A percentile compares a stretch with the other conserved stretches of the same genome.
These are phyloP conservation scores for Monosporascus cannonballus DNA, from an alignment of 2,329 filamentous ascomycete species.

Conservation along the genomic window DNA sequence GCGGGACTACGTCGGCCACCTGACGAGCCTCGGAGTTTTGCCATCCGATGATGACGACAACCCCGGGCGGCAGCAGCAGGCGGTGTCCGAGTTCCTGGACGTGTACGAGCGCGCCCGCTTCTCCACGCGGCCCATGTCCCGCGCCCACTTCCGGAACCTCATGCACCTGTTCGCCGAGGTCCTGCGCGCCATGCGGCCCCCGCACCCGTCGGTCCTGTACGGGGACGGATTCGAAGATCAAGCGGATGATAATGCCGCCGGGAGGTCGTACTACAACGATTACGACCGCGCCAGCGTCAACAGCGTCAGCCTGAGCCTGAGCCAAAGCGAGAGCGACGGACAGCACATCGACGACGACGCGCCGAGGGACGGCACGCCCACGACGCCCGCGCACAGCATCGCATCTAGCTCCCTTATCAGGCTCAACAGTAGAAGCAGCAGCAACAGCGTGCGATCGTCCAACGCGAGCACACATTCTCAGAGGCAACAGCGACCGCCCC, in stretches of 20 bases:
- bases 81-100: conserved; percentile 58
- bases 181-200: conserved; percentile 65
- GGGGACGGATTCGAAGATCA: conserved; percentile 12
- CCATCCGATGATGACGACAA: conserved; percentile 18
- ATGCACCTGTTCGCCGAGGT: conserved; percentile 84
- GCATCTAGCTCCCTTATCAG: conserved; percentile 18
- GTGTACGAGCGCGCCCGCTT: conserved; percentile 84
- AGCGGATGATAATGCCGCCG: background rate
- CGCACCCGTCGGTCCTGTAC: conserved; percentile 49
- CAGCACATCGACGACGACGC: conserved; percentile 33
- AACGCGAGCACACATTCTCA: conserved; percentile 13
- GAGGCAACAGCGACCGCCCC: background rate
- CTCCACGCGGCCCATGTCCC: conserved; percentile 61
- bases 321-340: conserved; percentile 15
- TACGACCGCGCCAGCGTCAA: too few relatives aligned
- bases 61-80: background rate
- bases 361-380: conserved; percentile 35
- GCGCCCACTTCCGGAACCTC: conserved; percentile 65
- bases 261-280: conserved; percentile 3
- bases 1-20: conserved; percentile 69
- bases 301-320: conserved; percentile 2
- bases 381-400: conserved; percentile 28
- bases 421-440: conserved; percentile 9
- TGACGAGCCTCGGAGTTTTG: conserved; percentile 62
- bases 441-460: background rate